phyloP scores from a whole-genome alignment of 2,329 filamentous ascomycete genomes.

The Fusarium sp. region DNA sequence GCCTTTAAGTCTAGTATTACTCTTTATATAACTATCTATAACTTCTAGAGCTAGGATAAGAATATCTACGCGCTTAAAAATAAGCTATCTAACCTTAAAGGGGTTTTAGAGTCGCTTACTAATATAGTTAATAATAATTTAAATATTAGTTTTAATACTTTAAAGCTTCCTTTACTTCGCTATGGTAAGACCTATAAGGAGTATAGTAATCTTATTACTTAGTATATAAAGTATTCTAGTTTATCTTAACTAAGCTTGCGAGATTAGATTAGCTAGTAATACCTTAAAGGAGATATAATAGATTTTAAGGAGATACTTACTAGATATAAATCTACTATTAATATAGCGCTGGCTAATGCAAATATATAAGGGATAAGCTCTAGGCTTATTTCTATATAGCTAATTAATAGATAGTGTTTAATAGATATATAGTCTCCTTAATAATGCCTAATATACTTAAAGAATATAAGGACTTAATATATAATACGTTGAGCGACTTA shows the following conservation, averaged over 20 bases:
- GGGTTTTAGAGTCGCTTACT: slow-evolving; percentile 50
- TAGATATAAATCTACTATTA: slow-evolving; percentile 52
- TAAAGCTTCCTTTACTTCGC: slow-evolving; percentile 51
- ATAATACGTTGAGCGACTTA: slow-evolving; percentile 24
- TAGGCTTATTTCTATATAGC: not conserved
- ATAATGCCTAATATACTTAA: slow-evolving; percentile 6
- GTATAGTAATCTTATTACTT: slow-evolving; percentile 52
- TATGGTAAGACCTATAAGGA: slow-evolving; percentile 59
- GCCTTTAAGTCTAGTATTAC: slow-evolving; percentile 34
- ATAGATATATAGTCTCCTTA: not conserved
- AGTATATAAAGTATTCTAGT: slow-evolving; percentile 51
- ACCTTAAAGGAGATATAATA: slow-evolving; percentile 57
- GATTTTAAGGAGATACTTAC: slow-evolving; percentile 55
- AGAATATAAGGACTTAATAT: slow-evolving; percentile 18
- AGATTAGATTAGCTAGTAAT: slow-evolving; percentile 58
- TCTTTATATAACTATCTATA: slow-evolving; percentile 29
- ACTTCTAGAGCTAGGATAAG: slow-evolving; percentile 28
- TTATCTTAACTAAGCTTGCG: slow-evolving; percentile 54
- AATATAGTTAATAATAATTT: slow-evolving; percentile 34
- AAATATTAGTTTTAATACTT: slow-evolving; percentile 23
- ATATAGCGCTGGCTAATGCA: slow-evolving; percentile 37
- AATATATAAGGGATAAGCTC: slow-evolving; percentile 24
- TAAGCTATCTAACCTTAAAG: slow-evolving; percentile 55
- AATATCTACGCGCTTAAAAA: slow-evolving; percentile 55
- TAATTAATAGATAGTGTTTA: not conserved